Evolutionary conservation across 352 stramenopile species (phyloP).

Genomic region (Elongisporangium undulatum): DNA sequence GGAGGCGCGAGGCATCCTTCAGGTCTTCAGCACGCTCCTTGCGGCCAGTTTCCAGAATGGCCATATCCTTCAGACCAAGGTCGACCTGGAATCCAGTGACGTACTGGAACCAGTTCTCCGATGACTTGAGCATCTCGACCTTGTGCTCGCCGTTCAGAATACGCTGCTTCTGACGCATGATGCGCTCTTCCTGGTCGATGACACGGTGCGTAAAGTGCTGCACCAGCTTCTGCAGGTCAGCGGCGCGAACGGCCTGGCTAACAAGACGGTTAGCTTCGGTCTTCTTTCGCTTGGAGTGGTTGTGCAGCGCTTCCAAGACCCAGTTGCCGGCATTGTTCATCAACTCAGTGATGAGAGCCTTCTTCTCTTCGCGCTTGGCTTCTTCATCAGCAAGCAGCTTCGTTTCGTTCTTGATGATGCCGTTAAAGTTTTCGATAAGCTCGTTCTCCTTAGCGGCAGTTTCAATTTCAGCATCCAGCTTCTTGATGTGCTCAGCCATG

Average conservation of each 20-base stretch:
- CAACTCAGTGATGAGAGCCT: conserved; percentile 75
- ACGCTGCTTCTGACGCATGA: conserved; percentile 89
- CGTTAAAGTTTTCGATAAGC: conserved; percentile 74
- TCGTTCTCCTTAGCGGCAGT: conserved; percentile 64
- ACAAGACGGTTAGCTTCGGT: conserved; percentile 81
- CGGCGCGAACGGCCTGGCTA: conserved; percentile 76
- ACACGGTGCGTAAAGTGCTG: conserved; percentile 89
- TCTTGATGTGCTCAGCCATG: conserved; percentile 82
- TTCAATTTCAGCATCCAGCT: conserved; percentile 72
- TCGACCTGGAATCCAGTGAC: conserved; percentile 71
- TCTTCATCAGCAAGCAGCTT: conserved; percentile 79
- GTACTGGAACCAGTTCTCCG: conserved; percentile 88
- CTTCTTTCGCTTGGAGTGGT: conserved; percentile 87
- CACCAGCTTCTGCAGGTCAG: conserved; percentile 82
- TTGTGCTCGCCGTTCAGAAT: conserved; percentile 89
- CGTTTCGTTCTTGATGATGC: conserved; percentile 64
- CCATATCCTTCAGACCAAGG: conserved; percentile 82
- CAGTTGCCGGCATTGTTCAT: conserved; percentile 88
- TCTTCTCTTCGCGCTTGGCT: conserved; percentile 86
- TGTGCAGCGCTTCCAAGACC: conserved; percentile 78
- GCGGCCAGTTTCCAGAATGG: conserved; percentile 65
- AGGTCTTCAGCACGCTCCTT: conserved; percentile 68
- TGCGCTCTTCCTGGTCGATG: conserved; percentile 87
- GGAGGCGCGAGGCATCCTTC: conserved; percentile 72
- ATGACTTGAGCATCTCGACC: conserved; percentile 89